Evolutionary conservation across 176 grass and related monocot species (phyloP).

Genomic region (Chloris gayana): DNA sequence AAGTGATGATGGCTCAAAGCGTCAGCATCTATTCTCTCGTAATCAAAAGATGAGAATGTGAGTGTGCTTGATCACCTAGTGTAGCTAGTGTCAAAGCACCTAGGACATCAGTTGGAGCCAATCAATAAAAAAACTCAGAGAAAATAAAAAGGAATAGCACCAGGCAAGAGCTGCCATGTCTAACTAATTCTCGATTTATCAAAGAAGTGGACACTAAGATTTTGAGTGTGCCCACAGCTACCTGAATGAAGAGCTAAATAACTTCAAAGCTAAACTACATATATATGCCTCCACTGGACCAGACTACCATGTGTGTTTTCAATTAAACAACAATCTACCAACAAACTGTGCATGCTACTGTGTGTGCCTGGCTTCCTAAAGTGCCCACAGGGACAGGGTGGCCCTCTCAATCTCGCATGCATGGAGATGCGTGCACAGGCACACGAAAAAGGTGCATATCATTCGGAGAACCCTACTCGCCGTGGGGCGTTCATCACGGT

Average conservation of each 20-base stretch:
- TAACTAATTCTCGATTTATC: too few relatives aligned
- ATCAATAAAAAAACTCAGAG: too few relatives aligned
- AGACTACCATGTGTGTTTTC: not conserved
- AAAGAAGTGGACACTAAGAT: not conserved
- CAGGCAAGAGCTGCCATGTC: too few relatives aligned
- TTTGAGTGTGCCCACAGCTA: not conserved
- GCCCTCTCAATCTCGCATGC: not conserved
- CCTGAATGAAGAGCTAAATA: not conserved
- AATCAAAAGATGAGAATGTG: conserved; percentile 1
- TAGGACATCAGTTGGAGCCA: not conserved
- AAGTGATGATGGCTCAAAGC: not conserved
- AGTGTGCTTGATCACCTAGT: not conserved
- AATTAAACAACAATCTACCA: not conserved
- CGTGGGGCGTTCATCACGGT: not conserved
- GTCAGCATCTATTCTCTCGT: not conserved
- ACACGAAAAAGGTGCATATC: not conserved
- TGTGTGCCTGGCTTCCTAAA: not conserved
- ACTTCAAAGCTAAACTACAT: not conserved
- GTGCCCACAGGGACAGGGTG: not conserved
- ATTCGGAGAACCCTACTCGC: not conserved
- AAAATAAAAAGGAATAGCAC: not conserved
- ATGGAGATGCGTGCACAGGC: conserved; percentile 13
- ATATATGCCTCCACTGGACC: not conserved
- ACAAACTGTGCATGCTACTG: not conserved
- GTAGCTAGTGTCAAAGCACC: conserved; percentile 17